Conservation (phyloP, 768 basidiomycete species). For the Naganishia friedmannii region DNA sequence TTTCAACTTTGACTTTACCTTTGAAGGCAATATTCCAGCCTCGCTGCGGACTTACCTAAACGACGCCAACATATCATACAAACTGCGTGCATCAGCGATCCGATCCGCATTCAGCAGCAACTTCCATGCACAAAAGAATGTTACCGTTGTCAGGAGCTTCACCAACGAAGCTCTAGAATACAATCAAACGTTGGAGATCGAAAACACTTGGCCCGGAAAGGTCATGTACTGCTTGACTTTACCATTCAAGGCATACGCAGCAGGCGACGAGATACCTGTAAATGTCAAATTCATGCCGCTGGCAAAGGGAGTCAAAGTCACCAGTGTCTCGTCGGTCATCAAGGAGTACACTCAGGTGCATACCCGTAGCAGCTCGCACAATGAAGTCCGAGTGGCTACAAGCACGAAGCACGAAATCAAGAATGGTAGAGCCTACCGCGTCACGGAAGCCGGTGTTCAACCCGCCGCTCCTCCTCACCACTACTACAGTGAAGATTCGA, state of each 20-base stretch:
- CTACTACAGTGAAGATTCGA: constrained; percentile 14
- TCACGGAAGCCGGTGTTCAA: constrained; percentile 27
- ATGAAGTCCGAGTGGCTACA: constrained; percentile 63
- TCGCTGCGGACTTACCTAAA: constrained; percentile 60
- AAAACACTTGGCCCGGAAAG: constrained; percentile 97
- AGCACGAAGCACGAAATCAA: constrained; percentile 67
- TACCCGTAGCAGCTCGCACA: constrained; percentile 61
- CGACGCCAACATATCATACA: constrained; percentile 73
- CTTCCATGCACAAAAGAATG: constrained; percentile 62
- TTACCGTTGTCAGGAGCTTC: constrained; percentile 71
- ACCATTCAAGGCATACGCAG: constrained; percentile 93
- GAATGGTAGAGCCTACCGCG: constrained; percentile 54
- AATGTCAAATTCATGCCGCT: constrained; percentile 83
- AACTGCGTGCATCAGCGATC: constrained; percentile 77
- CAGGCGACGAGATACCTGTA: constrained; percentile 77
- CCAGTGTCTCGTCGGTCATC: constrained; percentile 65
- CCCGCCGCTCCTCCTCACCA: constrained; percentile 31
- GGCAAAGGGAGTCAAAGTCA: constrained; percentile 74
- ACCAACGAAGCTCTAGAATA: constrained; percentile 82
- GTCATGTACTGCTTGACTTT: constrained; percentile 87
- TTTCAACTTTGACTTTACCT: constrained; percentile 84
- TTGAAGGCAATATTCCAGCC: constrained; percentile 82
- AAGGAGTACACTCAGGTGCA: constrained; percentile 68
- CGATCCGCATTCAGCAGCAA: constrained; percentile 72
- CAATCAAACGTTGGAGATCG: constrained; percentile 83